Percentiles rank a stretch among this genome's conserved stretches.
Conservation (phyloP, 331 rosid genomes). For the Rosa hybrid region DNA sequence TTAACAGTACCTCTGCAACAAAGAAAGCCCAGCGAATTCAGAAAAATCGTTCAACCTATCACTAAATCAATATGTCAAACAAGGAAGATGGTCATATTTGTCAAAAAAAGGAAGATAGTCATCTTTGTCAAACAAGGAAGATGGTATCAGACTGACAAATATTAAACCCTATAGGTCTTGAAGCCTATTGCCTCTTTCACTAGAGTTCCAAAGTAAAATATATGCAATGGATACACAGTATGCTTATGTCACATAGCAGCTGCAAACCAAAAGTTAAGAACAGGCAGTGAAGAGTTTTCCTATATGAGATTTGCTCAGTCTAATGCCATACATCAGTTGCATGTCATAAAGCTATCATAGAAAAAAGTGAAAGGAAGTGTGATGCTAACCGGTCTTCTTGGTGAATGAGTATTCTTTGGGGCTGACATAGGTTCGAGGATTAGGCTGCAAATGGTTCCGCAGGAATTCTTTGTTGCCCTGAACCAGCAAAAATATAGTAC, state of each 20-base stretch:
- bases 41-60: not conserved
- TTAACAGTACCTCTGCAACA: not conserved
- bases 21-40: not conserved
- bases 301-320: not conserved
- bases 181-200: not conserved
- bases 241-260: not conserved
- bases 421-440: constrained; percentile 77
- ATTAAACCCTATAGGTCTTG: not conserved
- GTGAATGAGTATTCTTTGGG: constrained; percentile 63
- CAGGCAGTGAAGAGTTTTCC: not conserved
- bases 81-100: not conserved
- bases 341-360: too few relatives aligned
- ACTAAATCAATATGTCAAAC: not conserved
- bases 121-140: not conserved
- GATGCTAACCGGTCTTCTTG: constrained; percentile 74
- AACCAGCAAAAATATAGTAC: constrained; percentile 13
- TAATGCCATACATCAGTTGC: too few relatives aligned
- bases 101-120: not conserved
- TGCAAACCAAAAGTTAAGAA: not conserved
- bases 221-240: not conserved
- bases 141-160: not conserved
- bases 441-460: constrained; percentile 77
- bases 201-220: not conserved
- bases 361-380: not conserved
- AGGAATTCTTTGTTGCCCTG: constrained; percentile 89